These are phyloP conservation scores for Penicillium macrosclerotiorum DNA, from an alignment of 495 filamentous ascomycete genomes.

Conservation along the genomic window DNA sequence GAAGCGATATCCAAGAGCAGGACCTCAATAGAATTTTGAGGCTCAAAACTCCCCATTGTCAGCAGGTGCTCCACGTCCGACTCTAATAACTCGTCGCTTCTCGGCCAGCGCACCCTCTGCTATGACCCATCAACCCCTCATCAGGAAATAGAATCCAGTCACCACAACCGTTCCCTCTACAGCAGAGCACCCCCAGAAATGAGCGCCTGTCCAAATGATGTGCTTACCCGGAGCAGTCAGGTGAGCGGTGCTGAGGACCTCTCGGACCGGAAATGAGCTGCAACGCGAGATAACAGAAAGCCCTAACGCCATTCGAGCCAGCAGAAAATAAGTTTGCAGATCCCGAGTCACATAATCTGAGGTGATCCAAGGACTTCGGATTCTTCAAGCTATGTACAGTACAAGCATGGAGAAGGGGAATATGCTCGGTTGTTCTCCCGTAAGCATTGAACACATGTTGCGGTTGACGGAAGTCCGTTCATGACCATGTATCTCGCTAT, in stretches of 20 bases:
- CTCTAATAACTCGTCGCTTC: background rate
- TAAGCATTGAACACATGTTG: too few species aligned
- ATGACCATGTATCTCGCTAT: too few species aligned
- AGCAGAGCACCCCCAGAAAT: background rate
- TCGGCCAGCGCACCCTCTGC: background rate
- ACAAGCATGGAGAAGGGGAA: too few species aligned
- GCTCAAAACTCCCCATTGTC: background rate
- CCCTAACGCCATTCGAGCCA: background rate
- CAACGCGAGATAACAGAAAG: constrained; percentile 1
- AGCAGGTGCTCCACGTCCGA: background rate
- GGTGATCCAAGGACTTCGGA: too few species aligned
- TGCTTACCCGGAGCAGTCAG: background rate
- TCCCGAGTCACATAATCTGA: constrained; percentile 2
- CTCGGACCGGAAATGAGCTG: background rate
- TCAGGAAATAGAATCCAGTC: constrained; percentile 3
- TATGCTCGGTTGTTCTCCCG: too few species aligned
- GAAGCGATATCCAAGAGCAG: too few species aligned
- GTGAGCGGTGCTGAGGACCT: background rate
- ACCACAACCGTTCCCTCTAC: background rate
- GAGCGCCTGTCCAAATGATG: background rate
- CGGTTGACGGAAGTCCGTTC: too few species aligned
- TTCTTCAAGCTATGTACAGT: too few species aligned
- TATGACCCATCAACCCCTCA: too few species aligned
- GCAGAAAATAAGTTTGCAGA: constrained; percentile 5
- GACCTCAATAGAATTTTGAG: too few species aligned